phyloP scores from a whole-genome alignment of 768 basidiomycete species.

The Daedaleopsis nitida region DNA sequence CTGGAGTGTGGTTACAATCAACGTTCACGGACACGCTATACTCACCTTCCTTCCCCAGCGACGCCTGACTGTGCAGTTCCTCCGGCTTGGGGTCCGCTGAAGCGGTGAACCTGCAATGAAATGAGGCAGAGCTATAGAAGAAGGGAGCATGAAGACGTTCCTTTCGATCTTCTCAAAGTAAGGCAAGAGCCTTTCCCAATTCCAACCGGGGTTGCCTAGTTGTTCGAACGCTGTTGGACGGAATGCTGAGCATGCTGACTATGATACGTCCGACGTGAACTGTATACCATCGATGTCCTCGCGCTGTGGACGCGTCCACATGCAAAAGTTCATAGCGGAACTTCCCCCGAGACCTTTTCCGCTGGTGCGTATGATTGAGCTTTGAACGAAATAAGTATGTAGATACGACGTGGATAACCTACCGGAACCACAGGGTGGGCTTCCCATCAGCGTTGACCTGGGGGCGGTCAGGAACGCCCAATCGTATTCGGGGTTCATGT shows the following conservation, averaged over 20 bases:
- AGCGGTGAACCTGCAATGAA: too few species aligned
- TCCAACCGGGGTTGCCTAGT: slow-evolving; percentile 60
- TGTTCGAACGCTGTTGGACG: slow-evolving; percentile 36
- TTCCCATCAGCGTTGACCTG: too few species aligned
- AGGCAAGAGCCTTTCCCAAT: slow-evolving; percentile 40
- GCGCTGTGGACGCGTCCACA: slow-evolving; percentile 31
- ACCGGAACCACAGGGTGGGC: not conserved
- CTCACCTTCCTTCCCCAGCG: too few species aligned
- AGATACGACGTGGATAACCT: not conserved
- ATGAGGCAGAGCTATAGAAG: not conserved
- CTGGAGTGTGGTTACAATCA: too few species aligned
- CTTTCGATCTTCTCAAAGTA: slow-evolving; percentile 38
- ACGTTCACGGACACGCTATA: too few species aligned
- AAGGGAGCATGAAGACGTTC: slow-evolving; percentile 6
- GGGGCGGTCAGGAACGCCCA: slow-evolving; percentile 17
- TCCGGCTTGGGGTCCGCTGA: too few species aligned
- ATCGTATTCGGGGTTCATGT: slow-evolving; percentile 20
- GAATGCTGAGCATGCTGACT: too few species aligned
- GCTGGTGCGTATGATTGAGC: too few species aligned
- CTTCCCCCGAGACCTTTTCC: slow-evolving; percentile 38
- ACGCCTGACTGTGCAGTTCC: too few species aligned
- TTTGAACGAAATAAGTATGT: too few species aligned
- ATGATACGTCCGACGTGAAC: not conserved
- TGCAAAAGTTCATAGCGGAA: slow-evolving; percentile 46
- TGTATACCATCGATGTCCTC: slow-evolving; percentile 36